Conservation (phyloP, 257 asterid species). For the Solanum chilense region DNA sequence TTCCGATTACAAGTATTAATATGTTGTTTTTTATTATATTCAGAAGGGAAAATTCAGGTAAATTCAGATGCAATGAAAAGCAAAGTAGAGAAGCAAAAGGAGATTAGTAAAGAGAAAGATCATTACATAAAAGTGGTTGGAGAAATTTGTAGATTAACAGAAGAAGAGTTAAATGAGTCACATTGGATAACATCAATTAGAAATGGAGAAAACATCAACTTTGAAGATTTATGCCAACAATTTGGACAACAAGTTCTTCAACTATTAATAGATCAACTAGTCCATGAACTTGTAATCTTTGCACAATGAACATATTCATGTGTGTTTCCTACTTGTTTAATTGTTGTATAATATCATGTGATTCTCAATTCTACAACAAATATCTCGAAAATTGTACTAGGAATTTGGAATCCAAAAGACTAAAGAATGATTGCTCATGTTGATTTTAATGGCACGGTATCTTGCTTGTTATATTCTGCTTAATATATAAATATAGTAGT, state of each 20-base stretch:
- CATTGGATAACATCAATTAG: slow-evolving; percentile 6
- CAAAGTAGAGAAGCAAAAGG: not conserved
- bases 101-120: slow-evolving; percentile 4
- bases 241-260: slow-evolving; percentile 36
- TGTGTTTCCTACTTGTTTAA: no score
- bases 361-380: no score
- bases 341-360: no score
- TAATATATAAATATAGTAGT: not conserved
- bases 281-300: slow-evolving; percentile 20
- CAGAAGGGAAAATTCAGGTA: not conserved
- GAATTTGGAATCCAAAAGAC: no score
- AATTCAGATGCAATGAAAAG: not conserved
- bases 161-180: slow-evolving; percentile 18
- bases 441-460: not conserved
- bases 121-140: slow-evolving; percentile 14
- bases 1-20: not conserved
- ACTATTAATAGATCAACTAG: slow-evolving; percentile 20
- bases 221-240: slow-evolving; percentile 20
- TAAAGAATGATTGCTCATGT: no score
- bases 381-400: no score
- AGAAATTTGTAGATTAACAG: slow-evolving; percentile 20
- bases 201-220: not conserved
- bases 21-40: not conserved
- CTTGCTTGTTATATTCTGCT: not conserved
- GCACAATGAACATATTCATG: not conserved